These are phyloP conservation scores for Pseudonectria foliicola DNA, from an alignment of 2,329 filamentous ascomycete genomes.

Conservation along the genomic window DNA sequence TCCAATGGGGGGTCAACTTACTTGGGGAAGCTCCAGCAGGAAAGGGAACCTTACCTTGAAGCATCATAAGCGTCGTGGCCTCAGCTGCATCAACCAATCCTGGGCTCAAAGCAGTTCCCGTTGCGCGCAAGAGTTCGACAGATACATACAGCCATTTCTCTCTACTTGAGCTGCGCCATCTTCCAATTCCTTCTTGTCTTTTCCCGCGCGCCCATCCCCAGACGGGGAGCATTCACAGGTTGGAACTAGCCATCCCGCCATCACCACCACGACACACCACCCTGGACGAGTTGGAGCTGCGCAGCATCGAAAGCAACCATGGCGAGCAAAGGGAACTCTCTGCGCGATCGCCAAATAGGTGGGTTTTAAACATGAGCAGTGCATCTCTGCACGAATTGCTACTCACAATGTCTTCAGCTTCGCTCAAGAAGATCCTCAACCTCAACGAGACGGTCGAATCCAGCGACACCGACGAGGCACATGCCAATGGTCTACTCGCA, in stretches of 20 bases:
- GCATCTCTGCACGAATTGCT: not conserved
- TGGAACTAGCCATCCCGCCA: slow-evolving; percentile 15
- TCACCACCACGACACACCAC: slow-evolving; percentile 3
- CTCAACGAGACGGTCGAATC: slow-evolving; percentile 68
- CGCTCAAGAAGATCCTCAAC: slow-evolving; percentile 92
- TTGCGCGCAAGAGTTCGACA: not conserved
- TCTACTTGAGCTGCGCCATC: not conserved
- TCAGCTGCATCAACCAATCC: slow-evolving; percentile 2
- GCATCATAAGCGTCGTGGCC: slow-evolving; percentile 20
- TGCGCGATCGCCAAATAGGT: slow-evolving; percentile 47
- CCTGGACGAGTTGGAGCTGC: slow-evolving; percentile 4
- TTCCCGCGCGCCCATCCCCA: not conserved
- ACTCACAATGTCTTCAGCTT: slow-evolving; percentile 46
- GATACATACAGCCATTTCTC: not conserved
- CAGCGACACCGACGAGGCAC: slow-evolving; percentile 54
- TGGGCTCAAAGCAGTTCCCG: too few species aligned
- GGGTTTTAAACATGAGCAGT: slow-evolving; percentile 5
- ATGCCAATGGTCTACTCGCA: slow-evolving; percentile 57
- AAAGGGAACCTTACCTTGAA: slow-evolving; percentile 2
- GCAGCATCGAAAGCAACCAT: slow-evolving; percentile 29
- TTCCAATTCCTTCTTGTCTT: not conserved
- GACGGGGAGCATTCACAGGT: slow-evolving; percentile 3
- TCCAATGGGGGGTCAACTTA: too few species aligned
- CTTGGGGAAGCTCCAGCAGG: slow-evolving; percentile 14
- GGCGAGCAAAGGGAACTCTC: slow-evolving; percentile 38